Evolutionary conservation across 345 rosid species (phyloP).

Genomic region (Eutrema heterophyllum): DNA sequence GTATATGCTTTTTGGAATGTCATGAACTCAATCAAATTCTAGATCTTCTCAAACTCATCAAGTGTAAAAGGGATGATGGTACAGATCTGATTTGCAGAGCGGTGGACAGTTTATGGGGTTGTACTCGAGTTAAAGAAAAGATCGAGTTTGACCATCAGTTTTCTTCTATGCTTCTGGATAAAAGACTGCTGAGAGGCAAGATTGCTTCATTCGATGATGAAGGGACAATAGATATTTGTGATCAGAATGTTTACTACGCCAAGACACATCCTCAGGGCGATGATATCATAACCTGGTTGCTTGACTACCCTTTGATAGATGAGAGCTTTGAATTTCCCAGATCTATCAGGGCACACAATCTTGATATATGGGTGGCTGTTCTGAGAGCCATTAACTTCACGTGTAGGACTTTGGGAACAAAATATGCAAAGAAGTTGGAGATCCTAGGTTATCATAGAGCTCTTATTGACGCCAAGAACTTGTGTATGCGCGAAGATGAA

Average conservation of each 20-base stretch:
- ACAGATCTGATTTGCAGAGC: constrained; percentile 9
- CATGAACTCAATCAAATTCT: constrained; percentile 9
- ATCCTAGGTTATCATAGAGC: not conserved
- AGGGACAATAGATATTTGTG: constrained; percentile 11
- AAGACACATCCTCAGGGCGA: constrained; percentile 22
- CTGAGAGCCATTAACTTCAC: not conserved
- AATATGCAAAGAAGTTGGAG: not conserved
- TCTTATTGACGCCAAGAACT: not conserved
- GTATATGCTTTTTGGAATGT: constrained; percentile 13
- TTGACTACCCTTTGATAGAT: not conserved
- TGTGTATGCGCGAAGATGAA: not conserved
- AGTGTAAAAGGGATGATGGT: constrained; percentile 15
- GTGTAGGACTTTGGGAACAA: not conserved
- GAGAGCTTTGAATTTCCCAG: not conserved
- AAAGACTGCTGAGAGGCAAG: constrained; percentile 11
- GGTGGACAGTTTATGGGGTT: constrained; percentile 10
- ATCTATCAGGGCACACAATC: constrained; percentile 17
- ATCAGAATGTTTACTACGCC: constrained; percentile 6
- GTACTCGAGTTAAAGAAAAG: constrained; percentile 16
- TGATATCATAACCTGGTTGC: constrained; percentile 16
- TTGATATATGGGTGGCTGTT: constrained; percentile 18
- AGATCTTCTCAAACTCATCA: not conserved
- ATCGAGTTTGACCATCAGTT: constrained; percentile 12
- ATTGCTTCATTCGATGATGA: constrained; percentile 22
- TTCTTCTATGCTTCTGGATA: constrained; percentile 26